phyloP scores from a whole-genome alignment of 495 filamentous ascomycete species.

The Penicillium dipodomyicola region DNA sequence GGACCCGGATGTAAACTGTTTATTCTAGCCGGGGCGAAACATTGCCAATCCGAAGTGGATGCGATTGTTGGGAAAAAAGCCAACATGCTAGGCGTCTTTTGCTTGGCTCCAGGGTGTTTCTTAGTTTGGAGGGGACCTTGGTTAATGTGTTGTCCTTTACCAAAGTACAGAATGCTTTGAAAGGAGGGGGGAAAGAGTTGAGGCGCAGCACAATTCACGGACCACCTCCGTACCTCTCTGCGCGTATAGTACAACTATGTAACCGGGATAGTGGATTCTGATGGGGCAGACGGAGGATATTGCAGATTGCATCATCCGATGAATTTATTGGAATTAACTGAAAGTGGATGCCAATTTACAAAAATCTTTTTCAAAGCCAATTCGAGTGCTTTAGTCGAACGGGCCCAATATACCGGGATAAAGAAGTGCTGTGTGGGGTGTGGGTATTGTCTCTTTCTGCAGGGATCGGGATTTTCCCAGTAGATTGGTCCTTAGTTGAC shows the following conservation, averaged over 20 bases:
- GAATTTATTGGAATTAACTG: not conserved
- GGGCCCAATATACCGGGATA: not conserved
- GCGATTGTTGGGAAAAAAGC: not conserved
- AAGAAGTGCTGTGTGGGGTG: not conserved
- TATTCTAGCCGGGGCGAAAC: not conserved
- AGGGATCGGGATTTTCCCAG: constrained; percentile 3
- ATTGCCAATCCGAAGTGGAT: not conserved
- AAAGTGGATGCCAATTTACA: not conserved
- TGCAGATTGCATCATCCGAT: not conserved
- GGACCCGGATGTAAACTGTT: not conserved
- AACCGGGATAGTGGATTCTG: not conserved
- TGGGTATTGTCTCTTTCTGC: constrained; percentile 5
- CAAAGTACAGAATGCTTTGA: not conserved
- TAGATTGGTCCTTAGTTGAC: not conserved
- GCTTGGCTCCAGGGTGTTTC: not conserved
- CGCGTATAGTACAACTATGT: not conserved
- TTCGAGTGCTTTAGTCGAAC: not conserved
- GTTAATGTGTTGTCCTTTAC: not conserved
- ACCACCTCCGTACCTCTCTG: not conserved
- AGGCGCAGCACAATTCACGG: not conserved
- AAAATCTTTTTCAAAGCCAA: not conserved
- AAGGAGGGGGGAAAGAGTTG: not conserved
- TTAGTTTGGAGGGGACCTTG: not conserved
- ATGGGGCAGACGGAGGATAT: not conserved
- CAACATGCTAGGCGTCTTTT: not conserved